Evolutionary conservation across 441 rosid species (phyloP).

Genomic region (Viola pubescens): DNA sequence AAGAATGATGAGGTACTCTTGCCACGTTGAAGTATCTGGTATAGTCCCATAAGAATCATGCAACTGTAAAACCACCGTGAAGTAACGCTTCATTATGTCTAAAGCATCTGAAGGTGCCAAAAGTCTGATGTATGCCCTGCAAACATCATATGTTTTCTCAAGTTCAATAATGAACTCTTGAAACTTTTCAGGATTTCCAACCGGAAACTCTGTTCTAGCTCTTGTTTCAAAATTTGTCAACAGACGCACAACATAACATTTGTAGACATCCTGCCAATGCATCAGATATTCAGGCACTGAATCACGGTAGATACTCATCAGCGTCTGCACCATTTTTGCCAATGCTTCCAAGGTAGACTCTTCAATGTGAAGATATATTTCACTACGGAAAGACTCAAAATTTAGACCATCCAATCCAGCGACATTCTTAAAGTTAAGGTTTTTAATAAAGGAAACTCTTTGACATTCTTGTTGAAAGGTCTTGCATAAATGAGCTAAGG

Average conservation of each 20-base stretch:
- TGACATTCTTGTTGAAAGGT: slow-evolving; percentile 68
- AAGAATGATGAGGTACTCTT: slow-evolving; percentile 74
- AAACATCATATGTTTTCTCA: slow-evolving; percentile 60
- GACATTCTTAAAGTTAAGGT: slow-evolving; percentile 81
- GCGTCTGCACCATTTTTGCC: slow-evolving; percentile 69
- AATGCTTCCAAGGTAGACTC: slow-evolving; percentile 70
- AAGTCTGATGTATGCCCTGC: slow-evolving; percentile 48
- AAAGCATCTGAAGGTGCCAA: slow-evolving; percentile 59
- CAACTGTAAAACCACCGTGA: slow-evolving; percentile 42
- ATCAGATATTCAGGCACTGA: slow-evolving; percentile 51
- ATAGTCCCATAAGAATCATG: slow-evolving; percentile 38
- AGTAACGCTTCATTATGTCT: slow-evolving; percentile 58
- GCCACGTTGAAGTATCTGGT: slow-evolving; percentile 87
- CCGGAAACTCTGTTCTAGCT: slow-evolving; percentile 34
- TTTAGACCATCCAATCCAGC: slow-evolving; percentile 62
- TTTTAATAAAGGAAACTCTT: slow-evolving; percentile 68
- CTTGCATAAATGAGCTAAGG: slow-evolving; percentile 45
- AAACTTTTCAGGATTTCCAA: slow-evolving; percentile 57
- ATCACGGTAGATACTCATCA: slow-evolving; percentile 37
- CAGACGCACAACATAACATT: slow-evolving; percentile 46
- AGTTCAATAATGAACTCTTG: slow-evolving; percentile 56
- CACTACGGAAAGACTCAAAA: slow-evolving; percentile 50
- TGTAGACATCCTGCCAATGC: slow-evolving; percentile 69
- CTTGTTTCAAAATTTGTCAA: slow-evolving; percentile 46
- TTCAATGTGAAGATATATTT: slow-evolving; percentile 55